These are phyloP conservation scores for Hyaloperonospora brassicae DNA, from an alignment of 352 stramenopile genomes.

Conservation along the genomic window DNA sequence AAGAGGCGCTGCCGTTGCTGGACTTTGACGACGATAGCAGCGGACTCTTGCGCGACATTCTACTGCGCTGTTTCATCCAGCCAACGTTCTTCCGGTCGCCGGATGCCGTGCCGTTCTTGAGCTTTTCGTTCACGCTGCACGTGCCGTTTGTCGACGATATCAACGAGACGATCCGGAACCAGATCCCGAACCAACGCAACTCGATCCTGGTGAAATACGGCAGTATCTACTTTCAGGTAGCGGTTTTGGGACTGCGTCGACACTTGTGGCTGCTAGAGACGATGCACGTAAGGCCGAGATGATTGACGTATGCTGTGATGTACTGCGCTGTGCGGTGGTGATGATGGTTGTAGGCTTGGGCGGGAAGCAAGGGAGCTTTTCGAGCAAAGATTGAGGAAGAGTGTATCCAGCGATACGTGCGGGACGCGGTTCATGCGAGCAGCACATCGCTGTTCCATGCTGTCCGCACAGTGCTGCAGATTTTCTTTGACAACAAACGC, in stretches of 20 bases:
- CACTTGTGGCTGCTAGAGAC: background rate
- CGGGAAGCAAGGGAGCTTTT: slow-evolving; percentile 42
- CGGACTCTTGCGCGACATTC: slow-evolving; percentile 63
- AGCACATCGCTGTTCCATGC: slow-evolving; percentile 62
- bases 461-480: slow-evolving; percentile 57
- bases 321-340: background rate
- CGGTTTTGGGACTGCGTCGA: background rate
- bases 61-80: slow-evolving; percentile 84
- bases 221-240: slow-evolving; percentile 76
- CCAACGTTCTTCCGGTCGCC: slow-evolving; percentile 77
- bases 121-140: slow-evolving; percentile 83
- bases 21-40: slow-evolving; percentile 83
- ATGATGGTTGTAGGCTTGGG: slow-evolving; percentile 39
- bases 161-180: slow-evolving; percentile 83
- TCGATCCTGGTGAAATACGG: slow-evolving; percentile 78
- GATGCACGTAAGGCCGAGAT: background rate
- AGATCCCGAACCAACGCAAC: slow-evolving; percentile 75
- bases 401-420: slow-evolving; percentile 75
- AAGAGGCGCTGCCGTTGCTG: slow-evolving; percentile 65
- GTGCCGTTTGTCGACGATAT: slow-evolving; percentile 79
- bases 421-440: slow-evolving; percentile 60
- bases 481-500: slow-evolving; percentile 84
- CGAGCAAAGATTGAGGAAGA: slow-evolving; percentile 73
- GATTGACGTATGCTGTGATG: background rate
- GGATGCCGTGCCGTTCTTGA: slow-evolving; percentile 75